Percentiles rank a stretch among this genome's conserved stretches.
These are phyloP conservation scores for Trypanosoma platydactyli DNA, from an alignment of 208 protist genomes.

Conservation along the genomic window DNA sequence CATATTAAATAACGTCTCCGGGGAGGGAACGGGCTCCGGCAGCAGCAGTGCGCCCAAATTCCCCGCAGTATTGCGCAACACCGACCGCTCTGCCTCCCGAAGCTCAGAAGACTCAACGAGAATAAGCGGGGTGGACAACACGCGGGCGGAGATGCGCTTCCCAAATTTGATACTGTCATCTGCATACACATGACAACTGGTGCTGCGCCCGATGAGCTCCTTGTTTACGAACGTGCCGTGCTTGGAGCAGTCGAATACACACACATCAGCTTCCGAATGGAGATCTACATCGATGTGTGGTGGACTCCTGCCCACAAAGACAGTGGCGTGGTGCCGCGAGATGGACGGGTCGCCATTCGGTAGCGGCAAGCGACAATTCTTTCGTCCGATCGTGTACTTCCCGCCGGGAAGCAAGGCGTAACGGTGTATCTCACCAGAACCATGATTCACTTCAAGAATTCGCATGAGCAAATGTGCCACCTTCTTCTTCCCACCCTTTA, in stretches of 20 bases:
- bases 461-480: slow-evolving; percentile 34
- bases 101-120: slow-evolving; percentile 47
- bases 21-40: slow-evolving; percentile 44
- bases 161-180: slow-evolving; percentile 71
- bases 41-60: slow-evolving; percentile 50
- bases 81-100: slow-evolving; percentile 21
- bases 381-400: slow-evolving; percentile 71
- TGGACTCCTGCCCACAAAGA: slow-evolving; percentile 38
- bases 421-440: slow-evolving; percentile 58
- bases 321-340: slow-evolving; percentile 70
- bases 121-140: slow-evolving; percentile 48
- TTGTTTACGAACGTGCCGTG: slow-evolving; percentile 70
- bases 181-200: slow-evolving; percentile 48
- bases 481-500: too few species aligned
- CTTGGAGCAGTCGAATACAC: slow-evolving; percentile 62
- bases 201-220: slow-evolving; percentile 64
- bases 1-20: slow-evolving; percentile 47
- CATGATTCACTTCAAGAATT: slow-evolving; percentile 67
- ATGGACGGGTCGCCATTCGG: slow-evolving; percentile 70
- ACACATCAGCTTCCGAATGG: slow-evolving; percentile 32
- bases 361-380: slow-evolving; percentile 58
- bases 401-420: slow-evolving; percentile 59
- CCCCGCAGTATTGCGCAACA: slow-evolving; percentile 36
- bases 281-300: slow-evolving; percentile 36
- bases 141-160: slow-evolving; percentile 50